phyloP scores from a whole-genome alignment of 257 asterid species.

The Rhazya stricta region DNA sequence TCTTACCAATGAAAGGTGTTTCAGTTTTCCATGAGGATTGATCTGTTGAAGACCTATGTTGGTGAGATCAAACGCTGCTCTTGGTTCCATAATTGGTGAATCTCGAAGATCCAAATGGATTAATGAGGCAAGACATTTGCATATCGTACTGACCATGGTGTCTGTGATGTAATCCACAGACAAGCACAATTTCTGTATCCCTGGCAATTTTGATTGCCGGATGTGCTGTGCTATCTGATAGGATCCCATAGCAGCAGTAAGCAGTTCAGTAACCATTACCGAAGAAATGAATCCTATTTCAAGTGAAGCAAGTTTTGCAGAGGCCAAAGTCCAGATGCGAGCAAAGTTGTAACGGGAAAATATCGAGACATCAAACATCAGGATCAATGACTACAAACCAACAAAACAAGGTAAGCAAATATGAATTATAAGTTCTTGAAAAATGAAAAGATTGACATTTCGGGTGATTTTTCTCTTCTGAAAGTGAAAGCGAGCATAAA shows the following conservation, averaged over 20 bases:
- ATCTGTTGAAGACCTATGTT: slow-evolving; percentile 86
- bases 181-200: slow-evolving; percentile 65
- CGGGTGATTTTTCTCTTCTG: not conserved
- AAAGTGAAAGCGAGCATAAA: not conserved
- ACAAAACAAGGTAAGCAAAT: slow-evolving; percentile 25
- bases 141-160: slow-evolving; percentile 69
- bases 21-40: slow-evolving; percentile 74
- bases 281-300: slow-evolving; percentile 88
- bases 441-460: not conserved
- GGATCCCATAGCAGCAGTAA: slow-evolving; percentile 56
- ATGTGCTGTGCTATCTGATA: slow-evolving; percentile 37
- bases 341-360: slow-evolving; percentile 71
- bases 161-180: slow-evolving; percentile 92
- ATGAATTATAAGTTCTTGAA: not conserved
- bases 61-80: slow-evolving; percentile 79
- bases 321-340: slow-evolving; percentile 70
- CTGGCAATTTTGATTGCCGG: slow-evolving; percentile 50
- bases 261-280: slow-evolving; percentile 75
- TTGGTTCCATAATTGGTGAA: slow-evolving; percentile 85
- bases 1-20: slow-evolving; percentile 81
- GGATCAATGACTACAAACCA: slow-evolving; percentile 69
- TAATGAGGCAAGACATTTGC: slow-evolving; percentile 48
- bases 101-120: slow-evolving; percentile 91
- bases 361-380: slow-evolving; percentile 83
- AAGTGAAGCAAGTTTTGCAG: slow-evolving; percentile 63